Percentiles rank a stretch among this genome's conserved stretches.
Conservation (phyloP, 352 stramenopile genomes). For the Phytophthora pini region DNA sequence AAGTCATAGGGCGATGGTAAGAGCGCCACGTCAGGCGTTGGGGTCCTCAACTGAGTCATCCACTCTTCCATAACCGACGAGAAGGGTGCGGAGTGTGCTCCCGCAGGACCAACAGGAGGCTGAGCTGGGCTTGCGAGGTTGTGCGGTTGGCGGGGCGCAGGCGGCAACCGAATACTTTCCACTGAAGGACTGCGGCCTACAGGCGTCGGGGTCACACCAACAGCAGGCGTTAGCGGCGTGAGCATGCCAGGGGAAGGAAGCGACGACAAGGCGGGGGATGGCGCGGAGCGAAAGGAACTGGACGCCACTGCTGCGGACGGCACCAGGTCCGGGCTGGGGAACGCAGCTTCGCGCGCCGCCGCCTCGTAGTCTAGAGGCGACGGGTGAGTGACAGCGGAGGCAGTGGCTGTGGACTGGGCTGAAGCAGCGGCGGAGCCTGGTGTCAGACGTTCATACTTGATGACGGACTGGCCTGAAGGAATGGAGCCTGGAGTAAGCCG, state of each 20-base stretch:
- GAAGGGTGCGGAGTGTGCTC: slow-evolving; percentile 57
- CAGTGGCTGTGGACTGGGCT: not conserved
- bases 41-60: slow-evolving; percentile 81
- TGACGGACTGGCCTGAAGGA: slow-evolving; percentile 17
- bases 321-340: slow-evolving; percentile 43
- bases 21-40: slow-evolving; percentile 81
- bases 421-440: slow-evolving; percentile 28
- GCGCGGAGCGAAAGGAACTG: slow-evolving; percentile 40
- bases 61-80: slow-evolving; percentile 80
- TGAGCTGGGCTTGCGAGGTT: slow-evolving; percentile 31
- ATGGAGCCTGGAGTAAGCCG: slow-evolving; percentile 46
- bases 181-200: slow-evolving; percentile 45
- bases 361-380: slow-evolving; percentile 54
- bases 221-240: slow-evolving; percentile 43
- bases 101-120: slow-evolving; percentile 17
- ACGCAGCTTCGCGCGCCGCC: slow-evolving; percentile 41
- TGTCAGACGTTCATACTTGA: slow-evolving; percentile 64
- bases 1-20: slow-evolving; percentile 84
- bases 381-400: slow-evolving; percentile 13
- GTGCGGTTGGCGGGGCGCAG: slow-evolving; percentile 18
- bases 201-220: slow-evolving; percentile 13
- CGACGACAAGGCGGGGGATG: slow-evolving; percentile 46
- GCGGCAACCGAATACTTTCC: slow-evolving; percentile 37
- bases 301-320: slow-evolving; percentile 32
- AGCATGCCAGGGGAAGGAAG: slow-evolving; percentile 63